These are phyloP conservation scores for Zangia roseola DNA, from an alignment of 768 basidiomycete species.

Conservation along the genomic window DNA sequence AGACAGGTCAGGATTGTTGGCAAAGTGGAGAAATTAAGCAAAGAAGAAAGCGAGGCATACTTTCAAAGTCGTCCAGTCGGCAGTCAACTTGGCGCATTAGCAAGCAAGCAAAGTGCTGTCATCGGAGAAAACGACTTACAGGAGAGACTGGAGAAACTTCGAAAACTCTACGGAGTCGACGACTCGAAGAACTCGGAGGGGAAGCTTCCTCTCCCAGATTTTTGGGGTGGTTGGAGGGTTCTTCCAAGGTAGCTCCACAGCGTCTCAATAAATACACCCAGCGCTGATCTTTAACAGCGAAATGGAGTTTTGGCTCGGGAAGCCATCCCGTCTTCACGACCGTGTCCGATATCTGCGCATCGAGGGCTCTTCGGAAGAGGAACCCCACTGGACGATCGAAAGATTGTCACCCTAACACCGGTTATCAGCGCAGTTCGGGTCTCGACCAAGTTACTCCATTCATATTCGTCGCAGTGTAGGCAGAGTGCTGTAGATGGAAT, in stretches of 20 bases:
- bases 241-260: conserved; percentile 66
- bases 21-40: conserved; percentile 71
- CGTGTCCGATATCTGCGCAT: conserved; percentile 74
- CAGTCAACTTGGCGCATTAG: conserved; percentile 89
- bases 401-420: conserved; percentile 64
- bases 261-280: not conserved
- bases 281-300: conserved; percentile 53
- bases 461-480: not conserved
- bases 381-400: conserved; percentile 72
- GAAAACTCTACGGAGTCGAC: conserved; percentile 54
- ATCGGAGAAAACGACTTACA: conserved; percentile 73
- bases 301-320: conserved; percentile 96
- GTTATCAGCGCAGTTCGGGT: not conserved
- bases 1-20: conserved; percentile 84
- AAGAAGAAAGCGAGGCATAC: conserved; percentile 78
- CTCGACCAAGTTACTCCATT: not conserved
- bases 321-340: conserved; percentile 92
- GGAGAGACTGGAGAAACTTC: conserved; percentile 54
- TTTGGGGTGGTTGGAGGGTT: conserved; percentile 97
- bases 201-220: conserved; percentile 76
- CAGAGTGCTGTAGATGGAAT: not conserved
- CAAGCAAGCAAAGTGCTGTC: conserved; percentile 81
- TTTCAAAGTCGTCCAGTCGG: conserved; percentile 80
- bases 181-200: conserved; percentile 29
- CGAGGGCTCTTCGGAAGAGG: conserved; percentile 45